Evolutionary conservation across 2,329 filamentous ascomycete genomes (phyloP).

Genomic region (Verticillium zaregamsianum): DNA sequence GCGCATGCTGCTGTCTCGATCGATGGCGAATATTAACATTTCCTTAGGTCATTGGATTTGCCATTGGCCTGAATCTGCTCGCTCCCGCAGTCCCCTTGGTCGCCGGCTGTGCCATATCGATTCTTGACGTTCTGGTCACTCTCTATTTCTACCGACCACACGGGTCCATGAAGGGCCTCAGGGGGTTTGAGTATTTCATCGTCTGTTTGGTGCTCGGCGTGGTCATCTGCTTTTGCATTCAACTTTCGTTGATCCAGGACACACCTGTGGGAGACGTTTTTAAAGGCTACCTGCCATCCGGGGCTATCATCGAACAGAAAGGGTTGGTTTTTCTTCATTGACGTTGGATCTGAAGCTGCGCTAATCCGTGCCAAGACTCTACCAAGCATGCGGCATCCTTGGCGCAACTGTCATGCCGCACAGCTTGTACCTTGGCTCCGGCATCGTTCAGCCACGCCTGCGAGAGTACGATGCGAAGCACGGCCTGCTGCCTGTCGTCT

Average conservation of each 20-base stretch:
- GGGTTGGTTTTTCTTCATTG: constrained; percentile 24
- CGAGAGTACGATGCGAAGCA: constrained; percentile 57
- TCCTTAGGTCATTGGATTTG: constrained; percentile 60
- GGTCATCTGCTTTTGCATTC: constrained; percentile 66
- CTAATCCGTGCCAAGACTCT: constrained; percentile 33
- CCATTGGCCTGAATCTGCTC: constrained; percentile 65
- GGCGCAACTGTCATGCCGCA: constrained; percentile 74
- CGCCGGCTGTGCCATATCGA: constrained; percentile 64
- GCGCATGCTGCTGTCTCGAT: background rate
- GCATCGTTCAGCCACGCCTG: constrained; percentile 64
- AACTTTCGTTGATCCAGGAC: constrained; percentile 57
- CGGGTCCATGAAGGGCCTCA: constrained; percentile 53
- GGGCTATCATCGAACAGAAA: constrained; percentile 50
- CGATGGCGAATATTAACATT: constrained; percentile 6
- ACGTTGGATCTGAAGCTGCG: constrained; percentile 2
- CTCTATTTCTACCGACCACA: constrained; percentile 62
- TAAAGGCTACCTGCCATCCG: constrained; percentile 60
- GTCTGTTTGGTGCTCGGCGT: constrained; percentile 62
- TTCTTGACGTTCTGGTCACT: constrained; percentile 64
- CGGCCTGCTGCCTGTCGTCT: constrained; percentile 41
- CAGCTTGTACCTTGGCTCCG: constrained; percentile 64
- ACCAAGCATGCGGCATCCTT: constrained; percentile 71
- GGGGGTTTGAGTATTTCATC: constrained; percentile 63
- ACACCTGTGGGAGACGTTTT: constrained; percentile 57
- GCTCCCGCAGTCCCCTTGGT: constrained; percentile 61